Evolutionary conservation across 2,329 filamentous ascomycete genomes (phyloP), one percentile per base, ranked within the genome.

Genomic region (Diaporthe vexans): DNA sequence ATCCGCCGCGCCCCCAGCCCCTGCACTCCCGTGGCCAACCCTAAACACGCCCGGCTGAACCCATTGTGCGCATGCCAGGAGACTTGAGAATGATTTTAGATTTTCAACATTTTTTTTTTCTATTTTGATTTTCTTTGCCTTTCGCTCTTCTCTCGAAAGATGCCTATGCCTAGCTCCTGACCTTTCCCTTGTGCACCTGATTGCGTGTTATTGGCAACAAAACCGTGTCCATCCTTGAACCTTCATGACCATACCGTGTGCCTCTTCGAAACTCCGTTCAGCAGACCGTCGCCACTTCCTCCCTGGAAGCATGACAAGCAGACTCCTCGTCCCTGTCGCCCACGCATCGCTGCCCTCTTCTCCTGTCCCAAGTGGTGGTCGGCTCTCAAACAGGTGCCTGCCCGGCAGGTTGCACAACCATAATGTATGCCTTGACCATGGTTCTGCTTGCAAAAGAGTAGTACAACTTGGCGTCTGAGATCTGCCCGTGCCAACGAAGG

Each of bases 31-130:
- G 13, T 40, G 37, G 43, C 40, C 40, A 19, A 17, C 40, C 40
- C 40, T 15, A 46, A 46, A 46, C 40, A 15, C 13, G 40, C 35
- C 35, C 11, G 10, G 35, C 35, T 37, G 35, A 13, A 11, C 35
- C 29, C 29, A 33, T n/a, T 1, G 13, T 24, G 40, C 40, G 11
- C 17, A 26, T 10, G 17, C n/a, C n/a, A 24, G 29, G 21, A 48
- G 15, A 3, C 56, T 48, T 54, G 26, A 33, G 35, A 33, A 54
- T 57, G 19, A 40, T 43, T 72, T 15, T 75, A 29, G 67, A 76
- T 77, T 76, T 77, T 76, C 71, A 75, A 63, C 70, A 70, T 71
- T 77, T 78, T 74, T 75, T 77, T 74, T 71, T 43, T 15, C 19
- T 13, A 35, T 68, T 73, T 72, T 56, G 52, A 54, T 70, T 72